These are phyloP conservation scores for Saccharum hybrid DNA, from an alignment of 202 grass and related monocot genomes.

Conservation along the genomic window DNA sequence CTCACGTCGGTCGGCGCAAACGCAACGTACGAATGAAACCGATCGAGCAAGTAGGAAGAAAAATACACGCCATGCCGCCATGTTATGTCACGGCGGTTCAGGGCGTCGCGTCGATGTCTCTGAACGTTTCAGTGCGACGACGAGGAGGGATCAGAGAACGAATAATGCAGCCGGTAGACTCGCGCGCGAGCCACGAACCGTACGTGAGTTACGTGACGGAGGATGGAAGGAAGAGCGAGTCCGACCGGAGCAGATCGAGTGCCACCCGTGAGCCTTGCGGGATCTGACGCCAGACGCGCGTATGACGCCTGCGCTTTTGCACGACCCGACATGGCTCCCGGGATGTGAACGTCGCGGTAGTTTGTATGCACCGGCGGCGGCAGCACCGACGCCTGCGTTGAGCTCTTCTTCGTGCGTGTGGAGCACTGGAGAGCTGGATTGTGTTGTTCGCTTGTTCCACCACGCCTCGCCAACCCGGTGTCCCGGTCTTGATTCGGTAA, in stretches of 20 bases:
- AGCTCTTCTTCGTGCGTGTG: background rate
- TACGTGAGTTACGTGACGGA: too few species aligned
- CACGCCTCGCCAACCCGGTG: too few species aligned
- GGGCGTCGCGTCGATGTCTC: background rate
- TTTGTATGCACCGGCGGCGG: background rate
- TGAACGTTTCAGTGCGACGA: conserved; percentile 6
- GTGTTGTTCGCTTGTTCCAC: background rate
- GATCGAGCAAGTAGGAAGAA: too few species aligned
- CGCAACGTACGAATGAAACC: too few species aligned
- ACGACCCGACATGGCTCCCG: background rate
- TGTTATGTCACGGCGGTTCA: background rate
- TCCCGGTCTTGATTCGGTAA: too few species aligned
- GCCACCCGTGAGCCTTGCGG: background rate
- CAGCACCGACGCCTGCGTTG: background rate
- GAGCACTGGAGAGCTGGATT: too few species aligned
- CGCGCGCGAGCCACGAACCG: too few species aligned
- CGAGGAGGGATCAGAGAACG: background rate
- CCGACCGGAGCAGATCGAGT: background rate
- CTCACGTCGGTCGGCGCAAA: too few species aligned
- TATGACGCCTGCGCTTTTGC: background rate
- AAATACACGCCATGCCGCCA: background rate
- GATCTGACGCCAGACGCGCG: background rate
- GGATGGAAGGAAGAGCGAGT: too few species aligned
- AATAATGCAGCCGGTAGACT: too few species aligned
- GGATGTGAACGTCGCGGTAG: background rate